Base-by-base conservation (phyloP, 176 grass and related monocot species). In the Cenchrus purpureus region DNA sequence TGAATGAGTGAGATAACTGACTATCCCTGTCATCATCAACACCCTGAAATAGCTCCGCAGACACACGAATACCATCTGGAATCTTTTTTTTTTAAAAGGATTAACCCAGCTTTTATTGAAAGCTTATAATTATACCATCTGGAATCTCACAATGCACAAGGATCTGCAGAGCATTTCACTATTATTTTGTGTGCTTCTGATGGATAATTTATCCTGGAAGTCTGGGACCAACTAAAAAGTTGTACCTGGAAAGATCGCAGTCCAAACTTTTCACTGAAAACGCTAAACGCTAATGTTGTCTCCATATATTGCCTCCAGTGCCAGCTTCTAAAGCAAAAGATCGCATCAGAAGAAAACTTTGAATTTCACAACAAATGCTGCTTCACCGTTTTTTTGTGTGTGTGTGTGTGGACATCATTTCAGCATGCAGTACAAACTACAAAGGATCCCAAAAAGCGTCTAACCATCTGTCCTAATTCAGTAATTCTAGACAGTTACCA, bases 261-360 rank as follows among this genome's bases (percentile, higher is more conserved):
- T 50, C 74, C 78, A 73, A 22, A 61, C 57, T 82, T 88, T 63
- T 49, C 86, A 74, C 71, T 17, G 12, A 78, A 85, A 44, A 43
- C 43, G 6, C 45, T 10, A 85, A 44, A 43, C 43, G 6, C 45
- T 10, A 56, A 85, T 48, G 65, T 87, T 87, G 14, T 87, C 80
- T 54, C 82, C 91, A 68, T 90, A 93, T 40, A 93, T 90, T 85
- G 85, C 88, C 46, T 87, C 88, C 54, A 93, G 46, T 43, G 73
- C 79, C 71, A 87, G 13, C 63, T 83, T 77, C 79, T 87, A 65
- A 25, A 73, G 28, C 8, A 73, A 66, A 66, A 62, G 6, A 67
- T 68, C 13, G 20, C 37, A 49, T 58, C 0, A 55, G 62, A 4
- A 48, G 51, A 68, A 68, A 57, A 13, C 25, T 55, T 84, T 16